These are phyloP conservation scores for Lignosus rhinocerotis DNA, from an alignment of 1,284 basidiomycete genomes.

Conservation along the genomic window DNA sequence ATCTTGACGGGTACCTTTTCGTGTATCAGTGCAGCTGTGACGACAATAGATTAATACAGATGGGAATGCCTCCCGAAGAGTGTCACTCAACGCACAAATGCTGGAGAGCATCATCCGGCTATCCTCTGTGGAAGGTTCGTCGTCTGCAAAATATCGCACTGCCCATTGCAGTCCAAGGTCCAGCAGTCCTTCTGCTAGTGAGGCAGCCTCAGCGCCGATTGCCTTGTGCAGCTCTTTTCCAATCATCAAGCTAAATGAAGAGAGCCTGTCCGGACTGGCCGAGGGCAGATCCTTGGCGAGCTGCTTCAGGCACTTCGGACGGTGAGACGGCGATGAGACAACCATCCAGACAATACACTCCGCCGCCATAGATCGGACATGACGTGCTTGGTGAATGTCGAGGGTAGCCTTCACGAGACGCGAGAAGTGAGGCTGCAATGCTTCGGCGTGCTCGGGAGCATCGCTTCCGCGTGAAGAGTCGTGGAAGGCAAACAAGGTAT, in stretches of 20 bases:
- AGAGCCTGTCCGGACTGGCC: constrained; percentile 14
- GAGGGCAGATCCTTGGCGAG: constrained; percentile 14
- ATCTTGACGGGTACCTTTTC: constrained; percentile 42
- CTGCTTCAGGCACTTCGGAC: constrained; percentile 15
- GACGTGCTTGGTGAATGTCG: constrained; percentile 3
- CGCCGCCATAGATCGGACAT: constrained; percentile 16
- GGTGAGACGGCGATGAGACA: constrained; percentile 11
- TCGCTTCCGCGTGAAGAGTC: constrained; percentile 14
- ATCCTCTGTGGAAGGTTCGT: constrained; percentile 26
- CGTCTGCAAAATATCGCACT: constrained; percentile 41
- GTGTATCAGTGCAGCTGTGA: constrained; percentile 5
- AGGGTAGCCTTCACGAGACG: constrained; percentile 18
- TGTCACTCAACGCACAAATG: background rate
- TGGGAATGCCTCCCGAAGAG: too few species aligned
- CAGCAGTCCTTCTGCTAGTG: constrained; percentile 37
- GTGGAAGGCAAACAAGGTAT: constrained; percentile 17
- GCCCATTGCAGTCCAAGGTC: constrained; percentile 52
- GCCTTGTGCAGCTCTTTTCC: background rate
- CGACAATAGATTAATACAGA: background rate
- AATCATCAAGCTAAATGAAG: constrained; percentile 12
- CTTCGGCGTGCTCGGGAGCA: background rate
- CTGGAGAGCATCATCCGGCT: background rate
- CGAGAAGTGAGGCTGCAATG: constrained; percentile 18
- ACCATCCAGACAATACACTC: constrained; percentile 18
- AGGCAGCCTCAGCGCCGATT: background rate